Conservation (phyloP, 2,329 filamentous ascomycete species). For the Biscogniauxia marginata region DNA sequence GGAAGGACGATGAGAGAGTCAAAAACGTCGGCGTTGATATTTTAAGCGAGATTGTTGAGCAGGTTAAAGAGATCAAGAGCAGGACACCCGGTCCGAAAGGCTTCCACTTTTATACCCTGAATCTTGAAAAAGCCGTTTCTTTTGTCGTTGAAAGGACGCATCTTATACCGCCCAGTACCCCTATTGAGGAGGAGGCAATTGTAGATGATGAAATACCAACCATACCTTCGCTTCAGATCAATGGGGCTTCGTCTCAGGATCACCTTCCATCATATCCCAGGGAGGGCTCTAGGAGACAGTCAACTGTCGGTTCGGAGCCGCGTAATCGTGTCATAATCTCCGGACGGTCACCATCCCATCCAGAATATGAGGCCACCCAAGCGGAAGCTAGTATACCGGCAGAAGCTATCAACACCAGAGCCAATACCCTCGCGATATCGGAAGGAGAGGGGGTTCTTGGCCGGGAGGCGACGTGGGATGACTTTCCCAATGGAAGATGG, state of each 20-base stretch:
- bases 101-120: slow-evolving; percentile 97
- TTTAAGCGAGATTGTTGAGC: slow-evolving; percentile 77
- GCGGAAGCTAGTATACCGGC: slow-evolving; percentile 75
- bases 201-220: slow-evolving; percentile 45
- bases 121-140: slow-evolving; percentile 92
- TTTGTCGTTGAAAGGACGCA: slow-evolving; percentile 84
- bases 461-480: slow-evolving; percentile 96
- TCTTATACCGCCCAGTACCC: slow-evolving; percentile 67
- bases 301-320: slow-evolving; percentile 79
- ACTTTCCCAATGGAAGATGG: slow-evolving; percentile 95
- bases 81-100: slow-evolving; percentile 64
- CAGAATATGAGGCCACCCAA: slow-evolving; percentile 70
- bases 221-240: slow-evolving; percentile 50
- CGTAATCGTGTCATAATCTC: slow-evolving; percentile 86
- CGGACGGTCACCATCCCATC: slow-evolving; percentile 56
- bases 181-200: slow-evolving; percentile 49
- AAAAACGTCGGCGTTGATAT: slow-evolving; percentile 81
- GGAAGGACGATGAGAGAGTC: slow-evolving; percentile 76
- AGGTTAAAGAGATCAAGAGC: slow-evolving; percentile 65
- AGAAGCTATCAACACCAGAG: slow-evolving; percentile 71
- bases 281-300: slow-evolving; percentile 56
- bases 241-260: slow-evolving; percentile 40
- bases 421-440: slow-evolving; percentile 87
- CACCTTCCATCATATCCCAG: slow-evolving; percentile 31
- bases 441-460: slow-evolving; percentile 89